These are phyloP conservation scores for Colletotrichum sp. DNA, from an alignment of 2,329 filamentous ascomycete species.

Conservation along the genomic window DNA sequence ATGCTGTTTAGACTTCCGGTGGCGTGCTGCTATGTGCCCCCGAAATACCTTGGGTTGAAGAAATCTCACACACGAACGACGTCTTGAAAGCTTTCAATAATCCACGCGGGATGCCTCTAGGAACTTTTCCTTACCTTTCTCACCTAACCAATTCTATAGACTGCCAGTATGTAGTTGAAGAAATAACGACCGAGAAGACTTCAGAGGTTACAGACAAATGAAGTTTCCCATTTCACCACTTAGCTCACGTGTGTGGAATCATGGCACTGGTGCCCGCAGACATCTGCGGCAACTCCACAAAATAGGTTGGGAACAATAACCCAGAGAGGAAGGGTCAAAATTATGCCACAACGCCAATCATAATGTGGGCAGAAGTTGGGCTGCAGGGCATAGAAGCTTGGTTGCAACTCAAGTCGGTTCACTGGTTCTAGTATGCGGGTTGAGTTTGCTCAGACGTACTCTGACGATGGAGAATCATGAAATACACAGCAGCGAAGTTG, in stretches of 20 bases:
- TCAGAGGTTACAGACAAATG: not conserved
- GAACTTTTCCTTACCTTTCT: not conserved
- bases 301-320: not conserved
- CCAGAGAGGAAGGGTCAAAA: not conserved
- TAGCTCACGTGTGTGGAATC: not conserved
- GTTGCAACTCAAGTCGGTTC: not conserved
- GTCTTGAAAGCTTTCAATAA: not conserved
- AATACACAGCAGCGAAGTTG: not conserved
- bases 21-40: not conserved
- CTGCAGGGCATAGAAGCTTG: not conserved
- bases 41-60: too few relatives aligned
- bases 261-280: not conserved
- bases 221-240: not conserved
- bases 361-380: too few relatives aligned
- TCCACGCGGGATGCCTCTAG: not conserved
- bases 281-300: not conserved
- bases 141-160: not conserved
- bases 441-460: not conserved
- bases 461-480: rapidly evolving
- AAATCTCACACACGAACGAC: too few relatives aligned
- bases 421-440: rapidly evolving
- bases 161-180: not conserved
- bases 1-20: not conserved
- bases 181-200: too few relatives aligned
- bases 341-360: not conserved